phyloP scores from a whole-genome alignment of 2,329 filamentous ascomycete genomes.

The Fusarium siculi region DNA sequence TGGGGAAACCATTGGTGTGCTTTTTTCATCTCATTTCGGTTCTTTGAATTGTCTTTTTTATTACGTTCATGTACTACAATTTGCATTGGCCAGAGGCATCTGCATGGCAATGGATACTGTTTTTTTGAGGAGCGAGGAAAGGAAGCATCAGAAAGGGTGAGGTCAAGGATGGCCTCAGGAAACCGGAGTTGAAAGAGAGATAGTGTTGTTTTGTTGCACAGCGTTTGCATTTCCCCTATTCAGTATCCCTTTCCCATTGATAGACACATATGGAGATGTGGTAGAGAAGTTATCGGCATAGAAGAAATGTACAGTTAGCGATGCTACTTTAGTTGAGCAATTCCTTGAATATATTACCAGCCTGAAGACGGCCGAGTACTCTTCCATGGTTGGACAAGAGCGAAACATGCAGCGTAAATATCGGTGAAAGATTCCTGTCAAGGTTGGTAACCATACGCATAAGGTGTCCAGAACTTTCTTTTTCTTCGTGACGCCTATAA shows the following conservation, averaged over 20 bases:
- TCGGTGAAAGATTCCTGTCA: constrained; percentile 7
- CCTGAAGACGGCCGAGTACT: constrained; percentile 2
- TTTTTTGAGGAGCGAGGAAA: constrained; percentile 10
- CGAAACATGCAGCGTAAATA: neutral
- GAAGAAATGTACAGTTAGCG: constrained; percentile 37
- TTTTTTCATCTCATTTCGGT: constrained; percentile 23
- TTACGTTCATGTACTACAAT: constrained; percentile 18
- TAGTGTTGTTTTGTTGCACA: constrained; percentile 20
- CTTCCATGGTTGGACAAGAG: constrained; percentile 19
- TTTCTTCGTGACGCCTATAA: constrained; percentile 19
- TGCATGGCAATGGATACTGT: constrained; percentile 15
- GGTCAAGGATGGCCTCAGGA: constrained; percentile 27
- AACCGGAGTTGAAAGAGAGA: constrained; percentile 32
- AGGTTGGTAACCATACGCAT: constrained; percentile 10
- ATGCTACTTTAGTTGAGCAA: constrained; percentile 18
- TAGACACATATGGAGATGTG: constrained; percentile 19
- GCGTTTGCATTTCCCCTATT: constrained; percentile 17
- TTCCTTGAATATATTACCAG: constrained; percentile 12
- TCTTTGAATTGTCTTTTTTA: constrained; percentile 38
- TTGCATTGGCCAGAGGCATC: constrained; percentile 37
- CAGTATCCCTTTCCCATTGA: constrained; percentile 16
- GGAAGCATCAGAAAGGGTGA: constrained; percentile 12
- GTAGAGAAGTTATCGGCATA: constrained; percentile 33
- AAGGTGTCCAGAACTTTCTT: neutral
- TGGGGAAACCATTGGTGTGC: constrained; percentile 25